Evolutionary conservation across 2,329 filamentous ascomycete genomes (phyloP).

Genomic region (Talaromyces rugulosus): DNA sequence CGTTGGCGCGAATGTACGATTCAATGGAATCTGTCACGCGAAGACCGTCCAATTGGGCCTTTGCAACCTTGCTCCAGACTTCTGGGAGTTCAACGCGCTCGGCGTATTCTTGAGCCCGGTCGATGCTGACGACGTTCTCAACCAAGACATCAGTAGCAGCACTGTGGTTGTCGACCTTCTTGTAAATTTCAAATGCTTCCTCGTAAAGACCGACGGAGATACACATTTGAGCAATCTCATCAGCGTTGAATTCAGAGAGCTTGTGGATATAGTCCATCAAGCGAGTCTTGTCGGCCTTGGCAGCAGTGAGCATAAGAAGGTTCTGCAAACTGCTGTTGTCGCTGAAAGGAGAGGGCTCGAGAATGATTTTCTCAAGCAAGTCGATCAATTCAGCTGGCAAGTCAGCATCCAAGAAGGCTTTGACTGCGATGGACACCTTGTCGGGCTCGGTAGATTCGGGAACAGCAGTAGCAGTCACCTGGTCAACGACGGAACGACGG

Average conservation of each 20-base stretch:
- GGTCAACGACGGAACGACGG: constrained; percentile 87
- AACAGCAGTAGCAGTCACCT: constrained; percentile 92
- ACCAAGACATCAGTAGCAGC: constrained; percentile 88
- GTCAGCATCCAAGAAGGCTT: constrained; percentile 86
- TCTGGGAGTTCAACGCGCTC: constrained; percentile 91
- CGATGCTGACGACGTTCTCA: constrained; percentile 95
- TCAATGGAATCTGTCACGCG: constrained; percentile 90
- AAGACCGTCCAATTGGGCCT: constrained; percentile 94
- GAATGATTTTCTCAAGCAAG: constrained; percentile 95
- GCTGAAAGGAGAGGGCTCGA: constrained; percentile 98
- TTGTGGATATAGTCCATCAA: constrained; percentile 96
- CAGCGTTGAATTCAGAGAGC: constrained; percentile 81
- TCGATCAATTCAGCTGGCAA: constrained; percentile 93
- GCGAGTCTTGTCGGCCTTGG: constrained; percentile 90
- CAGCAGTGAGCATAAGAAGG: constrained; percentile 89
- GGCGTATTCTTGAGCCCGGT: constrained; percentile 91
- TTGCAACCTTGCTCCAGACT: constrained; percentile 97
- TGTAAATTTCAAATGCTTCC: constrained; percentile 97
- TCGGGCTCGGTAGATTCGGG: constrained; percentile 88
- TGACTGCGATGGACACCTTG: constrained; percentile 90
- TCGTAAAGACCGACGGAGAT: constrained; percentile 93
- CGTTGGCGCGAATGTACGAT: constrained; percentile 92
- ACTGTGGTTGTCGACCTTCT: constrained; percentile 88
- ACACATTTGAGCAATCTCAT: constrained; percentile 88
- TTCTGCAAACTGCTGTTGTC: constrained; percentile 97